Evolutionary conservation across 1,284 basidiomycete species (phyloP), one percentile per base, ranked within the genome.

Genomic region (Ceratobasidium sp.): DNA sequence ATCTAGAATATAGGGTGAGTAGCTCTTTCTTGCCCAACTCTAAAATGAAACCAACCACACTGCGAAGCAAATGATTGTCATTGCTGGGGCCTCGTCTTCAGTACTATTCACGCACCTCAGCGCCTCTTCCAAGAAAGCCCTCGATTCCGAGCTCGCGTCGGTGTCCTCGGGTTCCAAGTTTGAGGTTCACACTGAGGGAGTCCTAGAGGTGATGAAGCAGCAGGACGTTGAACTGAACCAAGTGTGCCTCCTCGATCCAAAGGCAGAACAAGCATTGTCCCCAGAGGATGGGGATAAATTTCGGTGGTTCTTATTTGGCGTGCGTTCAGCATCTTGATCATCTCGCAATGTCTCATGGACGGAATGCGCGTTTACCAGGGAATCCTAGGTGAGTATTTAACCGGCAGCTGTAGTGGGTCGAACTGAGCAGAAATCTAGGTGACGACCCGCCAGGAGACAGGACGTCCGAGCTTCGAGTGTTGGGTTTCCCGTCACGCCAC

Each of bases 361-460:
- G 23, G 75, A 23, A 52, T 60, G 46, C 33, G 30, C 12, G 50
- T 18, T 16, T 44, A 18, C 20, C 14, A 83, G 83, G 85, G 87
- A 5, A 88, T 87, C 33, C 80, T 85, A 35, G 83, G 86, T 77
- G 10, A 81, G 80, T 48, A 79, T 16, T 85, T 81, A 35, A 78
- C 74, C 46, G 79, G 77, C 78, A 83, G 60, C 79, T 83, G 46
- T 41, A 64, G 48, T 41, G 27, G 20, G 59, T 18, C 38, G 23
- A 18, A 20, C 54, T 48, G 18, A 23, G n/a, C 27, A 62, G 5
- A 30, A 74, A 8, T 14, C 27, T 84, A 90, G 95, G 96, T 14
- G 96, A 97, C 81, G 95, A 97, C 83, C 96, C 96, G 0, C 96
- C 96, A 0, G 88, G 95, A 64, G 96, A 97, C 81, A 87, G 94